Evolutionary conservation across 306 rosid species (phyloP), one percentile per base, ranked within the genome.

Genomic region (Begonia fuchsioides): DNA sequence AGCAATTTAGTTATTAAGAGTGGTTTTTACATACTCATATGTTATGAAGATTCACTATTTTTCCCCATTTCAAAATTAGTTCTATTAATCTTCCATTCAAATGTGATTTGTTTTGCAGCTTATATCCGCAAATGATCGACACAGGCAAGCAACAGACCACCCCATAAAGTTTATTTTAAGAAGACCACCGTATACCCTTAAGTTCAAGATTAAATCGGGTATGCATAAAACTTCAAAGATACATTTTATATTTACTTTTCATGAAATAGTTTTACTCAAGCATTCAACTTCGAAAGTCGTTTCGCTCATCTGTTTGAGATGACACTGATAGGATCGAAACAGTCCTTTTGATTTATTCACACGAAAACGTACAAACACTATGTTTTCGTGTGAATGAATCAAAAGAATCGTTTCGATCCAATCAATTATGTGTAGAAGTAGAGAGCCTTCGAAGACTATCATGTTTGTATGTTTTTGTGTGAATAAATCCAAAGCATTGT

Each of bases 191-290:
- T 39, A 61, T 65, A 60, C 84, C 18, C 94, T 81, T 68, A 79
- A 74, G 64, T 90, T 90, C 76, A 90, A 90, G 77, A 84, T 90
- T 55, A 84, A 84, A 71, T 80, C 95, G 74, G 95, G 97, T 90
- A 65, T 41, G 45, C 13, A 11, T 57, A 0, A 15, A 43, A 13
- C 12, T 20, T 20, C 43, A 41, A n/a, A 41, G 26, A 10, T 44
- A 2, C 18, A 12, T 15, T 18, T 9, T 45, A n/a, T 55, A 35
- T 17, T 11, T 15, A 13, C 11, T 44, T 10, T 32, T 19, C 7
- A 10, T 40, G 2, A 17, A 41, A 13, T 10, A n/a, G 12, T 11
- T 11, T 6, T 41, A 41, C 45, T 41, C 12, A 13, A 41, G 45
- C 12, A 41, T 41, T n/a, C 45, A 26, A 10, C 45, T 41, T 6